Percentiles rank a stretch among this genome's conserved stretches.
These are phyloP conservation scores for Neolentinus lepideus DNA, from an alignment of 1,284 basidiomycete species.

Conservation along the genomic window DNA sequence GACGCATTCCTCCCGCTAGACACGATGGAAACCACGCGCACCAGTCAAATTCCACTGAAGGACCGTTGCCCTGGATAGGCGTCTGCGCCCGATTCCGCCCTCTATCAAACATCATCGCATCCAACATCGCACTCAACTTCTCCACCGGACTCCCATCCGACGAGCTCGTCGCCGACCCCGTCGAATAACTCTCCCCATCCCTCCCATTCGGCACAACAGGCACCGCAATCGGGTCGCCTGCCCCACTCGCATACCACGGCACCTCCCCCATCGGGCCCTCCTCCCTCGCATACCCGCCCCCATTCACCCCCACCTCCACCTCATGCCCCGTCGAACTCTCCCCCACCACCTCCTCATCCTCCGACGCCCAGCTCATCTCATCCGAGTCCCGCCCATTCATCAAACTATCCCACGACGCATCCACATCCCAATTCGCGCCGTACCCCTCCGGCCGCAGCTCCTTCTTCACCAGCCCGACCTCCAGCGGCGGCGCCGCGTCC, in stretches of 20 bases:
- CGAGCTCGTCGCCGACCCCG: slow-evolving; percentile 34
- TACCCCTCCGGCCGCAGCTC: slow-evolving; percentile 25
- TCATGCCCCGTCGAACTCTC: slow-evolving; percentile 6
- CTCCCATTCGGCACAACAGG: slow-evolving; percentile 16
- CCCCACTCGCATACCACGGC: background rate
- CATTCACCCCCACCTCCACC: background rate
- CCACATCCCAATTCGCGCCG: slow-evolving; percentile 35
- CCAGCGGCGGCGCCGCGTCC: slow-evolving; percentile 48
- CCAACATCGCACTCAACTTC: slow-evolving; percentile 27
- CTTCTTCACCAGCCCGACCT: slow-evolving; percentile 47
- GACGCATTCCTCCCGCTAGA: slow-evolving; percentile 2
- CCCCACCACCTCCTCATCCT: slow-evolving; percentile 31
- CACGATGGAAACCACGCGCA: slow-evolving; percentile 18
- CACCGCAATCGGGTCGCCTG: background rate
- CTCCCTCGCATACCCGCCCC: slow-evolving; percentile 10
- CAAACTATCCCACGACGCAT: slow-evolving; percentile 48
- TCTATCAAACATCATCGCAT: slow-evolving; percentile 29
- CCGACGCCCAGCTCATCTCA: slow-evolving; percentile 39
- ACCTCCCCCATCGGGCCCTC: slow-evolving; percentile 23
- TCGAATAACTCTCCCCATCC: slow-evolving; percentile 23
- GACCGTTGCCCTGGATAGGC: slow-evolving; percentile 46
- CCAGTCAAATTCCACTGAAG: slow-evolving; percentile 33
- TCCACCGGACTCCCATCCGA: slow-evolving; percentile 42
- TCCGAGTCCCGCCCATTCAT: slow-evolving; percentile 19
- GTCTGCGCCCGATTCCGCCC: slow-evolving; percentile 49